These are phyloP conservation scores for Talaromyces verruculosus DNA, from an alignment of 2,329 filamentous ascomycete species.

Conservation along the genomic window DNA sequence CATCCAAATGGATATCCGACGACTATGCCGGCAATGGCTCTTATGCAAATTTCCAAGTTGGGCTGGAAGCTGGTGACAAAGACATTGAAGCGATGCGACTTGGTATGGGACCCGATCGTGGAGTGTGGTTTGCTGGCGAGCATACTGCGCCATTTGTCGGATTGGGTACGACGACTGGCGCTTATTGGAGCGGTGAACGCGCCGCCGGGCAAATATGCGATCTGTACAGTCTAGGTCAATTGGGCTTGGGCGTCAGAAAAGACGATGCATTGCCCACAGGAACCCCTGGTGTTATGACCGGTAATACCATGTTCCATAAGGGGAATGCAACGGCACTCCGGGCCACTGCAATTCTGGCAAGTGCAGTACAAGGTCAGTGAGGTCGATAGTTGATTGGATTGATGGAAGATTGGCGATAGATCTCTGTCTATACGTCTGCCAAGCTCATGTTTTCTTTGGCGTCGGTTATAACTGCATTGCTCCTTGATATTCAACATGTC, in stretches of 20 bases:
- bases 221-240: constrained; percentile 28
- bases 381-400: background rate
- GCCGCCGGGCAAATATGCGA: constrained; percentile 60
- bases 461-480: constrained; percentile 5
- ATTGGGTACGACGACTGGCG: constrained; percentile 82
- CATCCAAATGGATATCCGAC: constrained; percentile 77
- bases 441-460: background rate
- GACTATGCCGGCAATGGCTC: constrained; percentile 77
- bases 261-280: constrained; percentile 36
- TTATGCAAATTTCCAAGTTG: constrained; percentile 82
- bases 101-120: constrained; percentile 54
- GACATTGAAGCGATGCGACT: constrained; percentile 65
- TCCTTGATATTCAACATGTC: constrained; percentile 5
- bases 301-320: constrained; percentile 22
- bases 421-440: background rate
- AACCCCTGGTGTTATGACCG: constrained; percentile 9
- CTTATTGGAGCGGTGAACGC: constrained; percentile 85
- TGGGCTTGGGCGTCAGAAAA: constrained; percentile 27
- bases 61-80: constrained; percentile 66
- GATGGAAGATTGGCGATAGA: background rate
- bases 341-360: constrained; percentile 13
- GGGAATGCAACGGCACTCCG: constrained; percentile 17
- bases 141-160: constrained; percentile 89
- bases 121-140: constrained; percentile 85
- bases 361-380: constrained; percentile 19